phyloP scores from a whole-genome alignment of 805 yeast species.

The Saturnispora kantuleensis region DNA sequence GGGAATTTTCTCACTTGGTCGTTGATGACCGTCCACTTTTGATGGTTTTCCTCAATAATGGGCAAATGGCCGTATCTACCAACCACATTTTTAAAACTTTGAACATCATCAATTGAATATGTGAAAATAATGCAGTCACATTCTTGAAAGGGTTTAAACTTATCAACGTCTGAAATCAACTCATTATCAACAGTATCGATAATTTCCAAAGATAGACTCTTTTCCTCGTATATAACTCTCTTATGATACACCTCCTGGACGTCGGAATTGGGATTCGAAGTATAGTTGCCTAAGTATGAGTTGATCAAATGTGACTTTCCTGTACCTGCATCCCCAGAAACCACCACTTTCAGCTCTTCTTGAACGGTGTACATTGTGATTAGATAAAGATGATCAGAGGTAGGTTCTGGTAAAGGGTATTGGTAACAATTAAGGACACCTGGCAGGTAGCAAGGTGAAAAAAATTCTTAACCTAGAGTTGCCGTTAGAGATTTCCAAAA shows the following conservation, averaged over 20 bases:
- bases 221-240: conserved; percentile 26
- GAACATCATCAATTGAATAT: conserved; percentile 35
- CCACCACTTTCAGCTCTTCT: conserved; percentile 19
- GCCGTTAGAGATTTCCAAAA: too few species aligned
- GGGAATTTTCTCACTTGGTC: conserved; percentile 8
- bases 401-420: too few species aligned
- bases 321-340: conserved; percentile 23
- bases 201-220: conserved; percentile 33
- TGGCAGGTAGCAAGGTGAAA: too few species aligned
- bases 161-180: conserved; percentile 27
- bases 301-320: conserved; percentile 26
- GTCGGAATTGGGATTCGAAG: conserved; percentile 17
- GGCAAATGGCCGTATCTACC: conserved; percentile 21
- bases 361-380: too few species aligned
- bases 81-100: conserved; percentile 10
- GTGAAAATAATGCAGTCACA: conserved; percentile 44
- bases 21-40: conserved; percentile 1
- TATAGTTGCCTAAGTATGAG: conserved; percentile 18
- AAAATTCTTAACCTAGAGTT: too few species aligned
- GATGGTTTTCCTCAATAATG: conserved; percentile 22
- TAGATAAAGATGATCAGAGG: too few species aligned
- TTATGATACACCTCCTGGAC: conserved; percentile 23
- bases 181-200: conserved; percentile 90
- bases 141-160: conserved; percentile 12
- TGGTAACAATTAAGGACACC: too few species aligned